Evolutionary conservation across 2,329 filamentous ascomycete genomes (phyloP).

Genomic region (Colletotrichum endophyticum): DNA sequence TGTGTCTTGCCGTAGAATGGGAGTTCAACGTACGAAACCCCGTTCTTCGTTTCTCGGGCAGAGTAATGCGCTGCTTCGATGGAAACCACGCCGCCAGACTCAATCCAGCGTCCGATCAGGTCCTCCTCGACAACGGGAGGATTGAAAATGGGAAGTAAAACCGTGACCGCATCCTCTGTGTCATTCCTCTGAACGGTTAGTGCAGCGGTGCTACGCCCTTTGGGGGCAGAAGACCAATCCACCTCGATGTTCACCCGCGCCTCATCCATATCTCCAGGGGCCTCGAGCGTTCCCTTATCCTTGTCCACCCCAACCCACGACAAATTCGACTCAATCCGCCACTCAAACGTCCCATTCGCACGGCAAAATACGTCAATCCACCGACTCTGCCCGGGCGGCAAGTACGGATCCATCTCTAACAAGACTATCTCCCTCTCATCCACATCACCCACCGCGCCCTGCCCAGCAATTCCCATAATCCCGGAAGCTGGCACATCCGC

Average conservation of each 20-base stretch:
- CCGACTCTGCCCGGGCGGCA: background rate
- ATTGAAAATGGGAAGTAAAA: background rate
- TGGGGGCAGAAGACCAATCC: background rate
- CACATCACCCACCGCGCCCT: background rate
- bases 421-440: background rate
- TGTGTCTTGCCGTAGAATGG: background rate
- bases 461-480: background rate
- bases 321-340: background rate
- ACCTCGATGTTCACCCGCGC: background rate
- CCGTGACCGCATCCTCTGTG: background rate
- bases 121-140: rapidly evolving
- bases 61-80: background rate
- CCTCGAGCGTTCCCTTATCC: background rate
- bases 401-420: background rate
- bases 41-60: background rate
- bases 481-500: background rate
- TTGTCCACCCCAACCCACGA: background rate
- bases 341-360: background rate
- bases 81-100: background rate
- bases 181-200: background rate
- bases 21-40: background rate
- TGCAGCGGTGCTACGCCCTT: background rate
- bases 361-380: background rate
- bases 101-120: background rate
- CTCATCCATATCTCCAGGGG: background rate